Evolutionary conservation across 768 basidiomycete genomes (phyloP).

Genomic region (Auricularia sp.): DNA sequence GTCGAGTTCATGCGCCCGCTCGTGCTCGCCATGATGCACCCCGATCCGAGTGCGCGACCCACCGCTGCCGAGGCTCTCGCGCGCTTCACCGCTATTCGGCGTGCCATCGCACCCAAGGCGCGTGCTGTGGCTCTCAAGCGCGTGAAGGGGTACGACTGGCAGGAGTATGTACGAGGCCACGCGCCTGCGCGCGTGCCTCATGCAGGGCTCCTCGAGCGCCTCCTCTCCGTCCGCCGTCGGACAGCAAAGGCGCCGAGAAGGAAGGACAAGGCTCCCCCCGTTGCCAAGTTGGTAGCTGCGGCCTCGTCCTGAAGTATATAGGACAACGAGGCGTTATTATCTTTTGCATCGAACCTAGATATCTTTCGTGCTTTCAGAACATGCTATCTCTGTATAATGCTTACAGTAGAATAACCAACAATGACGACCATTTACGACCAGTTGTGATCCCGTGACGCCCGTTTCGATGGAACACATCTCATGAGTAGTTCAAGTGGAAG

Average conservation of each 20-base stretch:
- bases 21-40: conserved; percentile 16
- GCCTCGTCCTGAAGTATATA: neutral
- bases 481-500: no score
- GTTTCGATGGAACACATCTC: no score
- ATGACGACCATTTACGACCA: no score
- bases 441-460: no score
- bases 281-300: neutral
- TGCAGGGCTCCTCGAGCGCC: neutral
- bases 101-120: neutral
- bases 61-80: conserved; percentile 12
- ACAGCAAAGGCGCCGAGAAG: neutral
- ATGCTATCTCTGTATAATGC: no score
- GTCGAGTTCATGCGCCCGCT: conserved; percentile 20
- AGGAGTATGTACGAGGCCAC: neutral
- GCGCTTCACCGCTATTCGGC: conserved; percentile 7
- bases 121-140: neutral
- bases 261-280: neutral
- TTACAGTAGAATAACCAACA: no score
- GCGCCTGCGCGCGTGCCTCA: neutral
- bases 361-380: no score
- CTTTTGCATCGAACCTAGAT: no score
- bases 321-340: no score
- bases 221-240: neutral
- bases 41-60: conserved; percentile 18
- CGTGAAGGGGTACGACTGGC: neutral